These are phyloP conservation scores for Cryomyces antarcticus DNA, from an alignment of 495 filamentous ascomycete genomes.

Conservation along the genomic window DNA sequence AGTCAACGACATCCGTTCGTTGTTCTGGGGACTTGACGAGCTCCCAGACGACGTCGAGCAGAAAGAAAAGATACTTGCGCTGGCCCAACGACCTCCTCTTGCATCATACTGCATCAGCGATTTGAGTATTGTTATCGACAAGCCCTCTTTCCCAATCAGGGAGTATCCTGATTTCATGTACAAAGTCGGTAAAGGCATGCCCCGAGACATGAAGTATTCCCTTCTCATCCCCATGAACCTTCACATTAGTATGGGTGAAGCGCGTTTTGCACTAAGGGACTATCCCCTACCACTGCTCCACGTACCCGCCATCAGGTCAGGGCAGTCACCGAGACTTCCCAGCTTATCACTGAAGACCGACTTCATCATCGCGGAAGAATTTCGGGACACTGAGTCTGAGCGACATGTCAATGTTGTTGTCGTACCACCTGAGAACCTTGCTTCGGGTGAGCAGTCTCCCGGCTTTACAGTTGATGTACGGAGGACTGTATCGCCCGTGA, in stretches of 20 bases:
- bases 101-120: slow-evolving; percentile 69
- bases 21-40: slow-evolving; percentile 72
- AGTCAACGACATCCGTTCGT: slow-evolving; percentile 57
- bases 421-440: slow-evolving; percentile 39
- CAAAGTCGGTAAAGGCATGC: slow-evolving; percentile 87
- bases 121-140: slow-evolving; percentile 69
- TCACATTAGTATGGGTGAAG: slow-evolving; percentile 81
- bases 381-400: slow-evolving; percentile 51
- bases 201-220: slow-evolving; percentile 70
- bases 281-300: slow-evolving; percentile 88
- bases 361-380: slow-evolving; percentile 95
- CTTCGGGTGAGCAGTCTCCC: slow-evolving; percentile 26
- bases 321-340: slow-evolving; percentile 60
- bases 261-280: slow-evolving; percentile 62
- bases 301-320: slow-evolving; percentile 60
- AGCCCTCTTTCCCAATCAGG: slow-evolving; percentile 69
- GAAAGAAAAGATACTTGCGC: slow-evolving; percentile 64
- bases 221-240: slow-evolving; percentile 79
- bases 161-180: slow-evolving; percentile 70
- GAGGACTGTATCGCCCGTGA: slow-evolving; percentile 82
- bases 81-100: slow-evolving; percentile 70
- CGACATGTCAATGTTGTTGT: slow-evolving; percentile 69
- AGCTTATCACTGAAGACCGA: slow-evolving; percentile 73
- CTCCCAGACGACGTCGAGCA: slow-evolving; percentile 62
- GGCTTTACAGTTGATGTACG: slow-evolving; percentile 70